Evolutionary conservation across 2,329 filamentous ascomycete species (phyloP).

Genomic region (Penicillium sp.): DNA sequence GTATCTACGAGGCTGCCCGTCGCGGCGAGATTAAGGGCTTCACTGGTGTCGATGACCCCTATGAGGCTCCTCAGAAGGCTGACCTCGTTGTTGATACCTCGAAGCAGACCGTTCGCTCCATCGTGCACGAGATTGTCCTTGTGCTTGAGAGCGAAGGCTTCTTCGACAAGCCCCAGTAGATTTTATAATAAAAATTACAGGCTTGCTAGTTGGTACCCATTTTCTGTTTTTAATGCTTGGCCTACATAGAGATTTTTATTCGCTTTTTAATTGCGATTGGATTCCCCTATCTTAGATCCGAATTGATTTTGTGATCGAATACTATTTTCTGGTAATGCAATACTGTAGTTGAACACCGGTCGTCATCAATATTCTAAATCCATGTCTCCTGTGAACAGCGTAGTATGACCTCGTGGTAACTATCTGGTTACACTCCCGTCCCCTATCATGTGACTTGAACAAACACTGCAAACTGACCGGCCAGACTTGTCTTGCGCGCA

Average conservation of each 20-base stretch:
- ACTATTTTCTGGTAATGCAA: no score
- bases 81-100: constrained; percentile 83
- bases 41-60: constrained; percentile 97
- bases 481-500: background rate
- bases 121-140: constrained; percentile 95
- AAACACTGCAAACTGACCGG: background rate
- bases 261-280: constrained; percentile 26
- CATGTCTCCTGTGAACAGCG: no score
- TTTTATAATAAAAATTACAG: background rate
- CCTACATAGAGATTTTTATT: constrained; percentile 24
- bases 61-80: constrained; percentile 80
- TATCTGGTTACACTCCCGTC: background rate
- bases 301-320: constrained; percentile 1
- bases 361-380: no score
- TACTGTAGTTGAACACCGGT: no score
- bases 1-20: constrained; percentile 83
- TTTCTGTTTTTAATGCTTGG: constrained; percentile 21
- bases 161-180: constrained; percentile 65
- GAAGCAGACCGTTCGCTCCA: constrained; percentile 86
- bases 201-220: constrained; percentile 16
- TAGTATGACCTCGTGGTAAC: no score
- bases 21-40: constrained; percentile 95
- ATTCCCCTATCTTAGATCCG: constrained; percentile 29
- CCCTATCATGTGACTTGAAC: background rate
- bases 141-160: constrained; percentile 88